phyloP scores from a whole-genome alignment of 495 filamentous ascomycete species.

The Cudoniella acicularis region DNA sequence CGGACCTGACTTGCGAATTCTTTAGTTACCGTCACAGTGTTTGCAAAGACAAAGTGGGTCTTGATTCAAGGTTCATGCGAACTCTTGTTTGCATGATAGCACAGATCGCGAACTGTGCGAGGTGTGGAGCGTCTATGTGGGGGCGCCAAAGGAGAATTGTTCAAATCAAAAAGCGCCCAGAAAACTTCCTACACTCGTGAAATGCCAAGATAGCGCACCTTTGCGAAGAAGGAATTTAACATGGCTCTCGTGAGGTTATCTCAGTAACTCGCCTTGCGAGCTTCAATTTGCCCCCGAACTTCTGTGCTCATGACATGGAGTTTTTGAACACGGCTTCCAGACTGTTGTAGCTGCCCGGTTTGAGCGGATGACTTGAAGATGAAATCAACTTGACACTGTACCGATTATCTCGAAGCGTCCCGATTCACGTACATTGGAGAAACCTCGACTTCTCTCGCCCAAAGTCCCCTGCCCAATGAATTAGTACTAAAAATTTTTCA shows the following conservation, averaged over 20 bases:
- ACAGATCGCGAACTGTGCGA: neutral
- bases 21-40: neutral
- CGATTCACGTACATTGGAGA: slow-evolving; percentile 27
- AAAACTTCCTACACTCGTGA: neutral
- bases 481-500: no score
- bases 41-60: neutral
- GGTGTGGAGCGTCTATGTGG: neutral
- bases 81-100: neutral
- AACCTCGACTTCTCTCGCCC: slow-evolving; percentile 38
- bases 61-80: neutral
- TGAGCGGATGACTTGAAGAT: no score
- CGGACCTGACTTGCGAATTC: neutral
- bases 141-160: neutral
- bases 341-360: no score
- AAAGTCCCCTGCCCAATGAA: no score
- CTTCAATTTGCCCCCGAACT: no score
- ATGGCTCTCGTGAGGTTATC: neutral
- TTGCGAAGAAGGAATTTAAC: neutral
- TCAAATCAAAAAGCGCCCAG: neutral
- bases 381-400: neutral
- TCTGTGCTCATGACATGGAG: no score
- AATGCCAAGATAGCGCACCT: neutral
- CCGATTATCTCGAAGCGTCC: neutral
- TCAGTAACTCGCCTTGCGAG: neutral
- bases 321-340: no score